Percentiles rank a stretch among this genome's conserved stretches.
Evolutionary conservation across 352 stramenopile genomes (phyloP).

Genomic region (Pythium angustatum): DNA sequence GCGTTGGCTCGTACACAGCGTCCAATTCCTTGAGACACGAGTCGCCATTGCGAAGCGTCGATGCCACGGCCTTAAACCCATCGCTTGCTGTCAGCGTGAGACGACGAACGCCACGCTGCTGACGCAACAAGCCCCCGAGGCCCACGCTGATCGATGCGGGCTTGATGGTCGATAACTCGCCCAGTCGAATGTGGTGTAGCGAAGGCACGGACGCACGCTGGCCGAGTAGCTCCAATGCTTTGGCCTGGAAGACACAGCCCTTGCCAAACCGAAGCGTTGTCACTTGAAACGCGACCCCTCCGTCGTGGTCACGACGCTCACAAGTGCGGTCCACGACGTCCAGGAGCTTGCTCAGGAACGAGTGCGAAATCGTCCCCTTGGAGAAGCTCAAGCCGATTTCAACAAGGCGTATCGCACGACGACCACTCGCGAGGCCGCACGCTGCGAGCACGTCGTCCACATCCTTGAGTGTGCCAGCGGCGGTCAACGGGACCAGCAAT

Average conservation of each 20-base stretch:
- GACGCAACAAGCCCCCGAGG: background rate
- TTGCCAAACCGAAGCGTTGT: slow-evolving; percentile 7
- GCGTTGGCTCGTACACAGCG: background rate
- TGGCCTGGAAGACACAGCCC: background rate
- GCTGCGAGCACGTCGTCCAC: background rate
- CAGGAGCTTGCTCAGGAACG: background rate
- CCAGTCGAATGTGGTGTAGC: background rate
- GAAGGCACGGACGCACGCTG: background rate
- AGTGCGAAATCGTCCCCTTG: background rate
- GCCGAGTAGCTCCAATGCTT: background rate
- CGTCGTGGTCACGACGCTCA: too few relatives aligned
- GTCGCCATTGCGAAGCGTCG: background rate
- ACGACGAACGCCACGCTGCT: background rate
- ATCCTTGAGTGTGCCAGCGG: background rate
- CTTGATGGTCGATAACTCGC: background rate
- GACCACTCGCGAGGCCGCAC: background rate
- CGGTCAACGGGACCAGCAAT: background rate
- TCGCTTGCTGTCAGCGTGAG: background rate
- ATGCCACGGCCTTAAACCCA: background rate
- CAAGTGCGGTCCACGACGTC: background rate
- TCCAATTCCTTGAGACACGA: background rate
- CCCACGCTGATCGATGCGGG: background rate
- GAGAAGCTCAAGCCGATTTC: background rate
- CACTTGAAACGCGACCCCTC: background rate
- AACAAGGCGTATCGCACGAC: background rate